These are phyloP conservation scores for Scorias spongiosa DNA, from an alignment of 2,329 filamentous ascomycete species.

Conservation along the genomic window DNA sequence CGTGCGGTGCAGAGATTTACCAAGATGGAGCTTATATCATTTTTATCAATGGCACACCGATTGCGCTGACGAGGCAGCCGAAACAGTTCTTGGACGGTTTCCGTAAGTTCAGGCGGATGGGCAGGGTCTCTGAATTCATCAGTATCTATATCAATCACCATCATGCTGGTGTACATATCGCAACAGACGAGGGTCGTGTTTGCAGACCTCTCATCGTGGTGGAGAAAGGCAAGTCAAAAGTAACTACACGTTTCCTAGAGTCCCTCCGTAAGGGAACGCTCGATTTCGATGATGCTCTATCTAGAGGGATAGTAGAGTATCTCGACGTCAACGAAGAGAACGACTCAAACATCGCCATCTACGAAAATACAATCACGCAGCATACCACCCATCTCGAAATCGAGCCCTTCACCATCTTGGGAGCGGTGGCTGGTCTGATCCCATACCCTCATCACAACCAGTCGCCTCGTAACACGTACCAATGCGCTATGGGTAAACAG, in stretches of 20 bases:
- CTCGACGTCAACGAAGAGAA: slow-evolving; percentile 98
- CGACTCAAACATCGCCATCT: slow-evolving; percentile 81
- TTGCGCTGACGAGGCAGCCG: slow-evolving; percentile 71
- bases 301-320: slow-evolving; percentile 82
- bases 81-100: slow-evolving; percentile 78
- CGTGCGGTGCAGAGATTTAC: slow-evolving; percentile 79
- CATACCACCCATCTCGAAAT: slow-evolving; percentile 92
- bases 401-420: slow-evolving; percentile 91
- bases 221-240: slow-evolving; percentile 68
- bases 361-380: slow-evolving; percentile 68
- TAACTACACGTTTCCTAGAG: slow-evolving; percentile 64
- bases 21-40: slow-evolving; percentile 72
- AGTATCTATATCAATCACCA: slow-evolving; percentile 94
- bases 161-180: slow-evolving; percentile 82
- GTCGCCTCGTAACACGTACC: slow-evolving; percentile 94
- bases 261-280: slow-evolving; percentile 69
- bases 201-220: slow-evolving; percentile 94
- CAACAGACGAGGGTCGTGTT: slow-evolving; percentile 91
- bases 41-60: slow-evolving; percentile 88
- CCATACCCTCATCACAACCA: slow-evolving; percentile 98
- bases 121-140: slow-evolving; percentile 88
- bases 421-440: slow-evolving; percentile 88
- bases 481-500: slow-evolving; percentile 99
- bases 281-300: slow-evolving; percentile 88
- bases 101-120: slow-evolving; percentile 71